A percentile compares a stretch with the other conserved stretches of the same genome.
Conservation (phyloP, 331 rosid genomes). For the Malus hybrid region DNA sequence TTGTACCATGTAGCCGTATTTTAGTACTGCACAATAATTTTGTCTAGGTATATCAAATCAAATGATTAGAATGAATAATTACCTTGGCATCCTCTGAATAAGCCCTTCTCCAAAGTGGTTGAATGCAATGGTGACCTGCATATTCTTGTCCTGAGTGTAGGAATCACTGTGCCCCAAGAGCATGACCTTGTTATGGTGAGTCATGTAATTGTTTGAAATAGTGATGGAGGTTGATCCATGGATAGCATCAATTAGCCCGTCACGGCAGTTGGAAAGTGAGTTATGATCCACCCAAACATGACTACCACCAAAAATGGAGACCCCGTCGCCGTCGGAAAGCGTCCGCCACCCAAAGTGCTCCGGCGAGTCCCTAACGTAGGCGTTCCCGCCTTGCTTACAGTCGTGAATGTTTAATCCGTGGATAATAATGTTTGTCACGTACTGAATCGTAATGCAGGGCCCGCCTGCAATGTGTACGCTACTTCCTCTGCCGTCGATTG, state of each 20-base stretch:
- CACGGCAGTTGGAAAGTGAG: constrained; percentile 59
- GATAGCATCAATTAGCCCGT: constrained; percentile 82
- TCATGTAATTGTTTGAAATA: constrained; percentile 69
- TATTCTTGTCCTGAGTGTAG: constrained; percentile 57
- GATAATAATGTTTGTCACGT: constrained; percentile 61
- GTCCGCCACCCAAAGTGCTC: constrained; percentile 77
- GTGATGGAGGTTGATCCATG: constrained; percentile 87
- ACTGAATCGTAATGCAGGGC: constrained; percentile 81
- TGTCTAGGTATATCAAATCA: no score
- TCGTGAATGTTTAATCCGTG: constrained; percentile 84
- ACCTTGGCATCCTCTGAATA: constrained; percentile 92
- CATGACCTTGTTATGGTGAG: constrained; percentile 88
- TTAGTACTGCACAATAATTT: no score
- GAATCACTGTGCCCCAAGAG: constrained; percentile 86
- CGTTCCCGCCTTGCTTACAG: constrained; percentile 71
- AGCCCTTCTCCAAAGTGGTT: constrained; percentile 95
- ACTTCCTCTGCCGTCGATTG: constrained; percentile 78
- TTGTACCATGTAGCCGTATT: no score
- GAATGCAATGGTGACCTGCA: constrained; percentile 91
- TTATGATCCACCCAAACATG: constrained; percentile 90
- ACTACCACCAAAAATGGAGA: constrained; percentile 77
- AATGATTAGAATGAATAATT: not conserved
- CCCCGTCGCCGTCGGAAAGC: constrained; percentile 74
- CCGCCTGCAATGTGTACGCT: constrained; percentile 87
- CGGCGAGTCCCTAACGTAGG: constrained; percentile 77